Conservation (phyloP, 2,329 filamentous ascomycete genomes). For the Fusarium caatingaense region DNA sequence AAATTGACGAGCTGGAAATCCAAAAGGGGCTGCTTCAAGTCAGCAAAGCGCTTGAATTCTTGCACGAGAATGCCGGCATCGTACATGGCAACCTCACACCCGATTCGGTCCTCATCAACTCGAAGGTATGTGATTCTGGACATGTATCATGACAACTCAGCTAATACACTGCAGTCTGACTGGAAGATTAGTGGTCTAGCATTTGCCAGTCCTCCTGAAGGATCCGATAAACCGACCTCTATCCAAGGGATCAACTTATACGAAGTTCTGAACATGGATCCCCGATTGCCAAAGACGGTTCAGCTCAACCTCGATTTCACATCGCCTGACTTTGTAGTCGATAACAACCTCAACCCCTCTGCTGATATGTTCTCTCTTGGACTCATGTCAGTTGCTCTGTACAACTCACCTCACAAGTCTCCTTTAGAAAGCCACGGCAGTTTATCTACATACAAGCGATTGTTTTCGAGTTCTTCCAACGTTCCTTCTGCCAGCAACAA, state of each 20-base stretch:
- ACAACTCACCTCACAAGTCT: constrained; percentile 92
- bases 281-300: constrained; percentile 81
- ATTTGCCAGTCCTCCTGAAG: constrained; percentile 85
- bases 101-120: constrained; percentile 92
- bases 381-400: constrained; percentile 86
- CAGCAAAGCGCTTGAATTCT: constrained; percentile 91
- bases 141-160: not conserved
- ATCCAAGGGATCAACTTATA: constrained; percentile 84
- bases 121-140: constrained; percentile 70
- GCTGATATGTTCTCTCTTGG: constrained; percentile 96
- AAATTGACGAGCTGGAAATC: constrained; percentile 97
- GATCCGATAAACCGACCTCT: constrained; percentile 78
- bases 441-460: constrained; percentile 83
- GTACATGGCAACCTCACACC: constrained; percentile 96
- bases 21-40: constrained; percentile 96
- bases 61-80: constrained; percentile 93
- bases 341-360: constrained; percentile 84
- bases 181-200: constrained; percentile 98
- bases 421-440: constrained; percentile 86
- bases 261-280: constrained; percentile 86
- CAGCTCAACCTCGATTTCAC: constrained; percentile 94
- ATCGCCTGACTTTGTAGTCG: constrained; percentile 93
- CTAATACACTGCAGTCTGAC: constrained; percentile 74
- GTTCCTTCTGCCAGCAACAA: constrained; percentile 85
- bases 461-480: constrained; percentile 82